Percentiles rank a stretch among this genome's conserved stretches.
Conservation (phyloP, 768 basidiomycete genomes). For the Tylopilus sp. region DNA sequence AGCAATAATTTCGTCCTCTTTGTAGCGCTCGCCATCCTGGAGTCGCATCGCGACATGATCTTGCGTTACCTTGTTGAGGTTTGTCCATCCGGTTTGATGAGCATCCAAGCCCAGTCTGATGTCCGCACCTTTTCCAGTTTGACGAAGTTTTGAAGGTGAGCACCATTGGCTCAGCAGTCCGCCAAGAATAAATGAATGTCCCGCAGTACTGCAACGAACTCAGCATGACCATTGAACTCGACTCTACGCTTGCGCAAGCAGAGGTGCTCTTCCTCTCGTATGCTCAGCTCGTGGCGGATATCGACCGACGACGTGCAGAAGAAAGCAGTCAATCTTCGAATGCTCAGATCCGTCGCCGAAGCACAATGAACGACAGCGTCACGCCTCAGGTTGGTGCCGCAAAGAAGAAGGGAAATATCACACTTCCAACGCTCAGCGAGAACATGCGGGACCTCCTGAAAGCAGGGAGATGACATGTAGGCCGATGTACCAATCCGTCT, state of each 20-base stretch:
- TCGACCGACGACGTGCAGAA: constrained; percentile 77
- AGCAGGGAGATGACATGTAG: constrained; percentile 34
- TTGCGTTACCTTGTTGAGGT: constrained; percentile 94
- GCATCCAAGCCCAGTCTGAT: constrained; percentile 1
- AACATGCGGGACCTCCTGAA: constrained; percentile 60
- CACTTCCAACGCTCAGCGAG: constrained; percentile 53
- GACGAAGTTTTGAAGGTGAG: constrained; percentile 42
- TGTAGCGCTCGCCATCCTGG: constrained; percentile 88
- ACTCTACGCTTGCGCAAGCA: constrained; percentile 91
- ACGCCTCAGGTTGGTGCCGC: not conserved
- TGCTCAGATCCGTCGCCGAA: constrained; percentile 35
- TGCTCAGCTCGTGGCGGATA: constrained; percentile 80
- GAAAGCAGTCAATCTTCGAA: constrained; percentile 25
- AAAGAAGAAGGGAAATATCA: constrained; percentile 28
- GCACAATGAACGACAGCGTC: constrained; percentile 3
- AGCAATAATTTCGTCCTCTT: constrained; percentile 88
- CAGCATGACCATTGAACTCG: constrained; percentile 96
- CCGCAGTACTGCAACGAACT: constrained; percentile 84
- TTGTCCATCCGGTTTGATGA: constrained; percentile 17
- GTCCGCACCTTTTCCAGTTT: constrained; percentile 46
- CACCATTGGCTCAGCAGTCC: not conserved
- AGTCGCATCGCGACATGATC: constrained; percentile 94
- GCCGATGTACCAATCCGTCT: not conserved
- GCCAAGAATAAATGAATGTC: constrained; percentile 1
- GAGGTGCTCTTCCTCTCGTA: constrained; percentile 96